Evolutionary conservation across 805 yeast species (phyloP).

Genomic region (Spathaspora gorwiae): DNA sequence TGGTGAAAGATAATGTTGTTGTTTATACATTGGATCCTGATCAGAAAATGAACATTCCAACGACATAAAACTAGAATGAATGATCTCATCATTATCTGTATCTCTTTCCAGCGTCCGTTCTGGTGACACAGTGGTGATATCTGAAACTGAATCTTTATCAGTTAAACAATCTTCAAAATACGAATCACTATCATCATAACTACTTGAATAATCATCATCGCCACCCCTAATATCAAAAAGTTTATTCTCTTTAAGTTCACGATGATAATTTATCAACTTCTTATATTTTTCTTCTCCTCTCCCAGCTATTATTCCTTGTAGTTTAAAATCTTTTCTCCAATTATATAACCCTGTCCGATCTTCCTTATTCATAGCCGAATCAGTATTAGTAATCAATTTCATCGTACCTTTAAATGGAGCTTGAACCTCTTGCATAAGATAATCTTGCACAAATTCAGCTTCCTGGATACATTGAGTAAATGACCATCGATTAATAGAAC

Average conservation of each 20-base stretch:
- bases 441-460: slow-evolving; percentile 14
- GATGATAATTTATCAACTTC: slow-evolving; percentile 20
- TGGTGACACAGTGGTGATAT: background rate
- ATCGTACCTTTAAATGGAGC: slow-evolving; percentile 5
- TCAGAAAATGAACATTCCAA: slow-evolving; percentile 3
- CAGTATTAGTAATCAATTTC: background rate
- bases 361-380: background rate
- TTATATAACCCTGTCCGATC: background rate
- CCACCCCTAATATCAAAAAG: background rate
- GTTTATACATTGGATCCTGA: background rate
- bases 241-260: slow-evolving; percentile 8
- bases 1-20: background rate
- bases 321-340: slow-evolving; percentile 13
- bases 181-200: background rate
- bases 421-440: background rate
- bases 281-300: slow-evolving; percentile 19
- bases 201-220: slow-evolving; percentile 1
- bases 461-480: slow-evolving; percentile 27
- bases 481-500: slow-evolving; percentile 30
- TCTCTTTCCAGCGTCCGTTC: background rate
- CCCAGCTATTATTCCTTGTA: slow-evolving; percentile 24
- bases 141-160: background rate
- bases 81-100: background rate
- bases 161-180: background rate
- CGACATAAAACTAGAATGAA: slow-evolving; percentile 2